phyloP scores from a whole-genome alignment of 306 rosid species.

The Trifolium repens region DNA sequence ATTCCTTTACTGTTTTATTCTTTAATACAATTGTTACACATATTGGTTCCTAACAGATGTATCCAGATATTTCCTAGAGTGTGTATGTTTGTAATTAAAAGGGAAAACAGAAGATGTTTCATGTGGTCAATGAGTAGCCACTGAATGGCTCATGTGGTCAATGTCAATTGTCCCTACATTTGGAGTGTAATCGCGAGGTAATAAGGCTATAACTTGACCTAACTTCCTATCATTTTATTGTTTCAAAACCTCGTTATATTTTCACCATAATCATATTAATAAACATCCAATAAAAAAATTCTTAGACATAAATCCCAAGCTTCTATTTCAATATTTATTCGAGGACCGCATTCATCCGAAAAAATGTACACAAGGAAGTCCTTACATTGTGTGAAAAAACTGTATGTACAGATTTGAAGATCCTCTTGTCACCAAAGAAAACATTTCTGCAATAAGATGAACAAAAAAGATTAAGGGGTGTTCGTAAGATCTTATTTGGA shows the following conservation, averaged over 20 bases:
- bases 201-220: constrained; percentile 18
- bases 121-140: no score
- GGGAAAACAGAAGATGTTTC: no score
- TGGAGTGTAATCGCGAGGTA: no score
- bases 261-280: not conserved
- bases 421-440: constrained; percentile 44
- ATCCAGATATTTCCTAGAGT: no score
- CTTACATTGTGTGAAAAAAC: constrained; percentile 58
- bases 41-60: no score
- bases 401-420: constrained; percentile 47
- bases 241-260: constrained; percentile 9
- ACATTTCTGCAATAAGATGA: constrained; percentile 54
- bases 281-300: constrained; percentile 10
- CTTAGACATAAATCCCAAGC: not conserved
- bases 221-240: not conserved
- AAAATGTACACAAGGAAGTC: constrained; percentile 17
- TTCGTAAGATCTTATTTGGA: not conserved
- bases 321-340: not conserved
- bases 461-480: constrained; percentile 5
- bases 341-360: constrained; percentile 13
- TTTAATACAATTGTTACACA: no score
- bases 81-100: no score
- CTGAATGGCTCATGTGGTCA: no score
- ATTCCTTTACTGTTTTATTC: no score
- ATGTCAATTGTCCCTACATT: no score